Evolutionary conservation across 2,329 filamentous ascomycete genomes (phyloP), one percentile per base, ranked within the genome.

Genomic region (Ceratocystis huliohia): DNA sequence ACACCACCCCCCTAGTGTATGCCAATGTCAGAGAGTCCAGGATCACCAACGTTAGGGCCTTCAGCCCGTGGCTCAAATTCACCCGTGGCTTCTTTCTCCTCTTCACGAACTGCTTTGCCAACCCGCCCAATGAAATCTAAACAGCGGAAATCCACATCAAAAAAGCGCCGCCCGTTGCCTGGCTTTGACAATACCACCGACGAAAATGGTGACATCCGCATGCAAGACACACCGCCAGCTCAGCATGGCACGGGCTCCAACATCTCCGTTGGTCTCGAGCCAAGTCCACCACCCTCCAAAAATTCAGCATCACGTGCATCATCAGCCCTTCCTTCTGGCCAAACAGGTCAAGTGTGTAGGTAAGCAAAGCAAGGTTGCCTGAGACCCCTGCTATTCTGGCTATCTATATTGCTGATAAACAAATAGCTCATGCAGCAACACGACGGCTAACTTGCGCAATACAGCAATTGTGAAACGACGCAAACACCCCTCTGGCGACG

Each of bases 401-500:
- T 20, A 20, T 61, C 45, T 17, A 13, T 48, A 53, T 69, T 65
- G 73, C 75, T 69, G 48, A 56, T 65, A 25, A 41, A 20, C 25
- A 41, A 53, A 20, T 15, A 53, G 45, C 25, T 37, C 15, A 25
- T 25, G 46, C 20, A 30, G 76, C 66, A 20, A 53, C 20, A 66
- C 65, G 62, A 44, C 69, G n/a, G 13, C 28, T 48, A 59, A 56
- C 50, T 56, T 56, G 50, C 25, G 50, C 50, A 45, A 59, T 15
- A 56, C 30, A 99, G 94, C 74, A 99, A 99, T 76, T 99, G 94
- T 74, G 88, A 88, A 67, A 97, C 94, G 17, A 96, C 91, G 64
- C 87, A 88, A 74, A 99, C 94, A 61, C 94, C 94, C 28, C 78
- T 99, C 46, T 99, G 94, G 94, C 85, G 94, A 74, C 85, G 94